phyloP scores from a whole-genome alignment of 2,329 filamentous ascomycete species.

The Ophiostoma sp. region DNA sequence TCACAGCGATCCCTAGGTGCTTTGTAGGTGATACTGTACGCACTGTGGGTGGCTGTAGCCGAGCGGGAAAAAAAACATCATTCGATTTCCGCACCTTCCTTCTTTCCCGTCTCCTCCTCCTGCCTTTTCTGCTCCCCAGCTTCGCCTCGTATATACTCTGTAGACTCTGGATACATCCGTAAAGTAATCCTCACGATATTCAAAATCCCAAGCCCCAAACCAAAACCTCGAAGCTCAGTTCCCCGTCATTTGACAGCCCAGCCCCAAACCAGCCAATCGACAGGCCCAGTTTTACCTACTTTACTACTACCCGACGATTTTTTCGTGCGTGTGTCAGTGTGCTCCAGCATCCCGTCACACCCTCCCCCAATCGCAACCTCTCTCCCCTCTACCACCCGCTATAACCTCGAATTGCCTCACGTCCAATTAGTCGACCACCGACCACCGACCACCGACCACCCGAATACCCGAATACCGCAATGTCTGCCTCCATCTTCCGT shows the following conservation, averaged over 20 bases:
- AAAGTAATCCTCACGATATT: constrained; percentile 8
- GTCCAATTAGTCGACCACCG: not conserved
- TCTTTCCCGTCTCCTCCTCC: constrained; percentile 13
- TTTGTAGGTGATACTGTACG: constrained; percentile 5
- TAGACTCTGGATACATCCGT: not conserved
- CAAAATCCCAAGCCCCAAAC: not conserved
- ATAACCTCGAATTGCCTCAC: constrained; percentile 2
- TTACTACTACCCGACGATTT: constrained; percentile 19
- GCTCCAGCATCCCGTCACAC: constrained; percentile 19
- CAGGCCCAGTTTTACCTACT: constrained; percentile 12
- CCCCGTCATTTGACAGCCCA: not conserved
- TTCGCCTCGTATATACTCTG: constrained; percentile 7
- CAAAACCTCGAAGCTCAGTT: not conserved
- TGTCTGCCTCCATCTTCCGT: constrained; percentile 62
- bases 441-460: not conserved
- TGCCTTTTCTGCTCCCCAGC: constrained; percentile 26
- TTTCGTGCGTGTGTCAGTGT: constrained; percentile 18
- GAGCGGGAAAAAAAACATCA: constrained; percentile 30
- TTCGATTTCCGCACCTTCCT: constrained; percentile 27
- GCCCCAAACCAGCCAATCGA: constrained; percentile 18
- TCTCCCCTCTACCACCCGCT: constrained; percentile 19
- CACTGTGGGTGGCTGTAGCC: constrained; percentile 18
- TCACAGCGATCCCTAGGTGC: constrained; percentile 15
- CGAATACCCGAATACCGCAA: constrained; percentile 17
- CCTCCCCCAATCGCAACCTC: constrained; percentile 9